Evolutionary conservation across 2,329 filamentous ascomycete species (phyloP).

Genomic region (Hymenoscyphus salicellus): DNA sequence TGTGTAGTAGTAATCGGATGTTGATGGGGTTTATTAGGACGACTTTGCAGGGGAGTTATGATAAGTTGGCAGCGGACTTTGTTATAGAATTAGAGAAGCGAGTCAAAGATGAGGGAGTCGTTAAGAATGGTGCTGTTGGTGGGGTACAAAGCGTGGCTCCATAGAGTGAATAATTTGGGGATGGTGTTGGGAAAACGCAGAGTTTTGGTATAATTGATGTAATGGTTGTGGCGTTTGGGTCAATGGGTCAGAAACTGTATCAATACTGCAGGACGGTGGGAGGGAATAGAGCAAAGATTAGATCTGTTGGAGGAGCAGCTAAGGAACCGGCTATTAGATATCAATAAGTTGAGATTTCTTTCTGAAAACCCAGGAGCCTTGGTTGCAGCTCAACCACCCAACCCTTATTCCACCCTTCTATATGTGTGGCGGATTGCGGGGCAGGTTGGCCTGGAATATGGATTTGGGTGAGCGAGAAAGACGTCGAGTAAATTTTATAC

Average conservation of each 20-base stretch:
- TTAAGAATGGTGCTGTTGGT: not conserved
- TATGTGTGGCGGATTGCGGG: not conserved
- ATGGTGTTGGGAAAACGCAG: not conserved
- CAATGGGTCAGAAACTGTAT: not conserved
- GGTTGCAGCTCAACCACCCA: not conserved
- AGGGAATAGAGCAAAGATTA: not conserved
- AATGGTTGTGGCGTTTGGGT: not conserved
- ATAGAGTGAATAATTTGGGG: not conserved
- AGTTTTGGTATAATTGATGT: not conserved
- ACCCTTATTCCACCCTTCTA: not conserved
- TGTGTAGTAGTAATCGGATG: constrained; percentile 73
- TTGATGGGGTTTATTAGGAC: constrained; percentile 74
- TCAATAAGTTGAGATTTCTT: not conserved
- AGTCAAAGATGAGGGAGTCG: not conserved
- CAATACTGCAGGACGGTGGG: not conserved
- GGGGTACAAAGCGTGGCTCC: not conserved
- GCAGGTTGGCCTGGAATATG: too few species aligned
- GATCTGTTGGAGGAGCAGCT: not conserved
- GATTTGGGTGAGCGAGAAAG: too few species aligned
- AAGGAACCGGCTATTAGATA: not conserved
- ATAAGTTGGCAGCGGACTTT: constrained; percentile 61
- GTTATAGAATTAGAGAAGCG: constrained; percentile 46
- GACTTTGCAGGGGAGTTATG: constrained; percentile 73
- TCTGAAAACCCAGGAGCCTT: not conserved
- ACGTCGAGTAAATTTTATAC: too few species aligned